A percentile compares a stretch with the other conserved stretches of the same genome.
These are phyloP conservation scores for Zangia roseola DNA, from an alignment of 768 basidiomycete species.

Conservation along the genomic window DNA sequence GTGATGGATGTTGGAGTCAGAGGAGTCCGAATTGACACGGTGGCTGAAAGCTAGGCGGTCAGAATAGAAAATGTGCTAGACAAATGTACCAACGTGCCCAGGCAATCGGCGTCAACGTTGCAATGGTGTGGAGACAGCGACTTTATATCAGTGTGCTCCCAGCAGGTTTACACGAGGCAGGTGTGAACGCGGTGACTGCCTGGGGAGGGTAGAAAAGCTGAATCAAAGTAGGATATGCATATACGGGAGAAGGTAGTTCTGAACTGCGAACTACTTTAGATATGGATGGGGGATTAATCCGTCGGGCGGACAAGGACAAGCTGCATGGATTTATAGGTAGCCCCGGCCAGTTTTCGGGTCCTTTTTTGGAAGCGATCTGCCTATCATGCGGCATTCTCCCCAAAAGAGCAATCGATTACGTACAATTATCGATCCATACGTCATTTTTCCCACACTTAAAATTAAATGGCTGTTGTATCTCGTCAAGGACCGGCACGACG, in stretches of 20 bases:
- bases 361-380: neutral
- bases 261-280: neutral
- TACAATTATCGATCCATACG: too few relatives aligned
- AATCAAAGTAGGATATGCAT: conserved; percentile 1
- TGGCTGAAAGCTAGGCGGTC: neutral
- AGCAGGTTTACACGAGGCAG: conserved; percentile 1
- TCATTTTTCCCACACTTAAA: too few relatives aligned
- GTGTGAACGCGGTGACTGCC: conserved; percentile 1
- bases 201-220: neutral
- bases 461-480: too few relatives aligned
- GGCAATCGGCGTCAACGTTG: conserved; percentile 7
- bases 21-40: neutral
- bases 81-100: conserved; percentile 2
- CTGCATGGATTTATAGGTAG: conserved; percentile 13
- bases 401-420: conserved; percentile 5
- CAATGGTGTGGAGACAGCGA: neutral
- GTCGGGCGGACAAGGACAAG: neutral
- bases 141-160: conserved; percentile 3
- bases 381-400: neutral
- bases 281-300: conserved; percentile 2
- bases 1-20: neutral
- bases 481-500: too few relatives aligned
- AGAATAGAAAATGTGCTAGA: neutral
- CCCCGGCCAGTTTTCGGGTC: neutral
- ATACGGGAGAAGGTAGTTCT: too few relatives aligned